These are phyloP conservation scores for Metschnikowia noctiluminum DNA, from an alignment of 805 yeast species.

Conservation along the genomic window DNA sequence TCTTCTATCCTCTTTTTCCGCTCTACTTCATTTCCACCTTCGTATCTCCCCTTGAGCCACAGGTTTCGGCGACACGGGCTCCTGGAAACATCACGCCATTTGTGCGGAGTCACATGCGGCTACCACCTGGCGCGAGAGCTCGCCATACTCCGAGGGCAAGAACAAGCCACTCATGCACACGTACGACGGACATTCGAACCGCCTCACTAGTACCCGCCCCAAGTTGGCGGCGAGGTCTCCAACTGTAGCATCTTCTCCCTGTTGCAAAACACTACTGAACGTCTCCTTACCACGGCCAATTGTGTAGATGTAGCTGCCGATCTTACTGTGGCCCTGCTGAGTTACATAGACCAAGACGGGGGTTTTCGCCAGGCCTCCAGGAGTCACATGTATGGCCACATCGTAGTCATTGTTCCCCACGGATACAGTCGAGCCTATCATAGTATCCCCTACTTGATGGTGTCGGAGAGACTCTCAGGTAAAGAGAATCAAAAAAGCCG, in stretches of 20 bases:
- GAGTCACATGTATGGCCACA: slow-evolving; percentile 4
- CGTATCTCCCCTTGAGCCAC: not conserved
- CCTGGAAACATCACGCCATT: not conserved
- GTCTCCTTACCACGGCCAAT: slow-evolving; percentile 28
- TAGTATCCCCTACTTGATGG: not conserved
- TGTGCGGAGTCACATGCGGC: slow-evolving; percentile 5
- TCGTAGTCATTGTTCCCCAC: slow-evolving; percentile 15
- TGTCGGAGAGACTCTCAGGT: too few species aligned
- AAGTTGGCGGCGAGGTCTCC: slow-evolving; percentile 44
- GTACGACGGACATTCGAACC: slow-evolving; percentile 42
- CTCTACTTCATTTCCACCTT: not conserved
- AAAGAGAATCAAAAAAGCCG: too few species aligned
- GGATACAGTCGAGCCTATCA: slow-evolving; percentile 12
- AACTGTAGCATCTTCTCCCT: slow-evolving; percentile 36
- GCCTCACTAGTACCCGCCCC: slow-evolving; percentile 39
- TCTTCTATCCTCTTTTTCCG: too few species aligned
- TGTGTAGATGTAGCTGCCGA: slow-evolving; percentile 47
- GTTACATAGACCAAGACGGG: slow-evolving; percentile 32
- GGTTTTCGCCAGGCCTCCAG: slow-evolving; percentile 8
- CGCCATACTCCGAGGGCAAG: slow-evolving; percentile 14
- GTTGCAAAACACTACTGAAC: slow-evolving; percentile 42
- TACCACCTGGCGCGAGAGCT: slow-evolving; percentile 13
- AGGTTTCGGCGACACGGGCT: too few species aligned
- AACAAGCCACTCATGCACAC: slow-evolving; percentile 43
- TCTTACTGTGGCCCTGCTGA: slow-evolving; percentile 20